A percentile compares a stretch with the other conserved stretches of the same genome.
Conservation (phyloP, 1,284 basidiomycete genomes). For the Cryptococcus neoformans region DNA sequence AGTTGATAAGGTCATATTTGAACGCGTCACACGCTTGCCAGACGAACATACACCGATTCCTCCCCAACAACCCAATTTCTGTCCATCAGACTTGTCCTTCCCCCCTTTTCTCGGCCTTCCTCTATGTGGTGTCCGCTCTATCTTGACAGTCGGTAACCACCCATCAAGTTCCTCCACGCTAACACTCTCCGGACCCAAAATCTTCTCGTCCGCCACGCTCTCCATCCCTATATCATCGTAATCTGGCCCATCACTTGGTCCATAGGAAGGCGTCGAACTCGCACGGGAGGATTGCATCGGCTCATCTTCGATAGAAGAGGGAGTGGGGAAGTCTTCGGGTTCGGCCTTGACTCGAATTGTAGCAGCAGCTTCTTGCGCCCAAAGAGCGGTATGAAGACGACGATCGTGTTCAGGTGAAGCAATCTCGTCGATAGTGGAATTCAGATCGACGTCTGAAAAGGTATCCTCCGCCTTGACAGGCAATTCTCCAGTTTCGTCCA, state of each 20-base stretch:
- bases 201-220: constrained; percentile 22
- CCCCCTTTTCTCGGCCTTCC: constrained; percentile 12
- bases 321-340: constrained; percentile 41
- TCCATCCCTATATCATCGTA: constrained; percentile 23
- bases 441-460: constrained; percentile 35
- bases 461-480: constrained; percentile 42
- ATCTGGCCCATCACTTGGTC: constrained; percentile 31
- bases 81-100: constrained; percentile 4
- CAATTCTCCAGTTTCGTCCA: constrained; percentile 39
- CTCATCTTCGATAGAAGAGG: constrained; percentile 28
- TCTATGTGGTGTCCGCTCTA: constrained; percentile 26
- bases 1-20: constrained; percentile 4
- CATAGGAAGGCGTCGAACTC: constrained; percentile 26
- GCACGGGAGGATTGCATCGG: constrained; percentile 20
- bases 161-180: constrained; percentile 43
- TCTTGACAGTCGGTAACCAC: constrained; percentile 29
- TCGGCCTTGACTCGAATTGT: constrained; percentile 38
- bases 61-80: constrained; percentile 30
- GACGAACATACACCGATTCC: constrained; percentile 36
- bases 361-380: constrained; percentile 36
- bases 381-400: constrained; percentile 37
- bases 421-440: constrained; percentile 31
- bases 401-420: constrained; percentile 41
- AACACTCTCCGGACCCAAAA: constrained; percentile 43
- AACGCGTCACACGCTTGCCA: constrained; percentile 6